phyloP scores from a whole-genome alignment of 2,329 filamentous ascomycete species.

The Aspergillus felis region DNA sequence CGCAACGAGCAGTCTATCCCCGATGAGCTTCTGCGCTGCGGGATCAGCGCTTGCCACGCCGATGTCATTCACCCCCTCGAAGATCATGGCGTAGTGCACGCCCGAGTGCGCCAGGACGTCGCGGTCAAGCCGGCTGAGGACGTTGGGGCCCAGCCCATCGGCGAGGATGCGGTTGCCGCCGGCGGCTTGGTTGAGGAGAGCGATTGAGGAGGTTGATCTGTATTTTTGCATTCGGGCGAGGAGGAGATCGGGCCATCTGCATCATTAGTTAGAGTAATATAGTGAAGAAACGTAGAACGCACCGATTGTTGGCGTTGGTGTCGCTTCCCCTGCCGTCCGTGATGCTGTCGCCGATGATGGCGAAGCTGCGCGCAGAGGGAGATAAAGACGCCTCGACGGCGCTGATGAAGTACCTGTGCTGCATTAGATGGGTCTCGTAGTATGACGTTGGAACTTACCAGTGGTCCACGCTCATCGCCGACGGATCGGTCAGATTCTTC shows the following conservation, averaged over 20 bases:
- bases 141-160: constrained; percentile 60
- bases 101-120: constrained; percentile 58
- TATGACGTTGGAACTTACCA: constrained; percentile 30
- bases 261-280: not conserved
- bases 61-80: constrained; percentile 68
- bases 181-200: constrained; percentile 62
- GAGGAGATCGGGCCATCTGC: constrained; percentile 56
- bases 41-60: constrained; percentile 48
- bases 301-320: constrained; percentile 56
- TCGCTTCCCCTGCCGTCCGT: constrained; percentile 61
- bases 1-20: constrained; percentile 51
- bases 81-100: constrained; percentile 60
- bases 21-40: constrained; percentile 46
- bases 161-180: constrained; percentile 64
- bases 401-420: constrained; percentile 55
- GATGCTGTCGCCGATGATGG: constrained; percentile 62
- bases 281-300: not conserved
- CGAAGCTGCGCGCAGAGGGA: constrained; percentile 41
- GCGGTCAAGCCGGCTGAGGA: constrained; percentile 58
- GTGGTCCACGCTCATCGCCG: constrained; percentile 38
- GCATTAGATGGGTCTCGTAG: constrained; percentile 13
- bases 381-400: constrained; percentile 55
- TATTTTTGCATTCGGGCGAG: constrained; percentile 49
- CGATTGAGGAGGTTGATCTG: constrained; percentile 46
- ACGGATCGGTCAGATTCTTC: constrained; percentile 41